These are phyloP conservation scores for Neopestalotiopsis clavispora DNA, from an alignment of 2,329 filamentous ascomycete species.

Conservation along the genomic window DNA sequence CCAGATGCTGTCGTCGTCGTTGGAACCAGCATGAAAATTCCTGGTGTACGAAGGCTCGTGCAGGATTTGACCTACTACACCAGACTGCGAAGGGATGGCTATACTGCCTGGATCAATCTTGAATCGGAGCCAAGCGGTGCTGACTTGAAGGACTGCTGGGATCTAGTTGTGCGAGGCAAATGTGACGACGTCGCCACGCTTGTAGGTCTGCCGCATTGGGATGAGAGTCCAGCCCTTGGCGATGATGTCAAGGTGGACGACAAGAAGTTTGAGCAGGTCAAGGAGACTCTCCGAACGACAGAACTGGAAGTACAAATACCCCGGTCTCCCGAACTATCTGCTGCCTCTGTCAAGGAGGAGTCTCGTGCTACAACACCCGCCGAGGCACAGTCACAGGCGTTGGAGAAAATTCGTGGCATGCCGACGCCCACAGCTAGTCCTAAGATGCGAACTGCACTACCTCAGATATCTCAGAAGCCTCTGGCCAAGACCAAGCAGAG, in stretches of 20 bases:
- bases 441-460: slow-evolving; percentile 46
- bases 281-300: slow-evolving; percentile 40
- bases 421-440: slow-evolving; percentile 64
- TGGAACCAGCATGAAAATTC: slow-evolving; percentile 93
- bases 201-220: slow-evolving; percentile 66
- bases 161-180: slow-evolving; percentile 84
- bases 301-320: slow-evolving; percentile 50
- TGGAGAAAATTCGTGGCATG: slow-evolving; percentile 54
- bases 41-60: slow-evolving; percentile 86
- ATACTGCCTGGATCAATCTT: slow-evolving; percentile 94
- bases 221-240: slow-evolving; percentile 56
- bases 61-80: slow-evolving; percentile 89
- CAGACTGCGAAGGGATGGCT: slow-evolving; percentile 79
- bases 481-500: slow-evolving; percentile 50
- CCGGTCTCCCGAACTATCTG: slow-evolving; percentile 27
- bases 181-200: slow-evolving; percentile 86
- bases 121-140: slow-evolving; percentile 81
- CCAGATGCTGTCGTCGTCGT: slow-evolving; percentile 95
- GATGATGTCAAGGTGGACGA: slow-evolving; percentile 51
- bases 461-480: slow-evolving; percentile 47
- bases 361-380: slow-evolving; percentile 29
- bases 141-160: slow-evolving; percentile 92
- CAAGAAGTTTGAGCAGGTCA: slow-evolving; percentile 47
- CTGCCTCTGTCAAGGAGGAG: slow-evolving; percentile 26
- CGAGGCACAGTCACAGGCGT: slow-evolving; percentile 43